Evolutionary conservation across 805 yeast genomes (phyloP).

Genomic region (Kuraishia molischiana): DNA sequence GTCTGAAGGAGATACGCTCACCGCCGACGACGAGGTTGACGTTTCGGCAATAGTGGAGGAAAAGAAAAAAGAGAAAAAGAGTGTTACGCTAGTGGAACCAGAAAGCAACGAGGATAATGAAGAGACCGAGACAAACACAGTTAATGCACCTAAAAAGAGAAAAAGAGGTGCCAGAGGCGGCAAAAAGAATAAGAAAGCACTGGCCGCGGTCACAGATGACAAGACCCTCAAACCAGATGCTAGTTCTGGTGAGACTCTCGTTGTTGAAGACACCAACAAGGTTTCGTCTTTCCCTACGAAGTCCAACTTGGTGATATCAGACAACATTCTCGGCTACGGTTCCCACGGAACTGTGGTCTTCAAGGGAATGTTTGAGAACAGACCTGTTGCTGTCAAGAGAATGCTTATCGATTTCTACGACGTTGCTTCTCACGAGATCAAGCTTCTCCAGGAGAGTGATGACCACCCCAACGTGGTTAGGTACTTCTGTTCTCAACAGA

Average conservation of each 20-base stretch:
- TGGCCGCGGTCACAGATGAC: neutral
- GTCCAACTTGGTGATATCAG: slow-evolving; percentile 50
- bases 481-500: slow-evolving; percentile 87
- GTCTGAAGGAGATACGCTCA: slow-evolving; percentile 1
- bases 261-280: neutral
- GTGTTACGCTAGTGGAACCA: slow-evolving; percentile 2
- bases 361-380: slow-evolving; percentile 78
- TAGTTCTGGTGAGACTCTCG: too few species aligned
- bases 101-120: slow-evolving; percentile 1
- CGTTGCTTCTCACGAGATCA: slow-evolving; percentile 86
- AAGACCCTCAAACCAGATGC: neutral
- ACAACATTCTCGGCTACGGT: slow-evolving; percentile 83
- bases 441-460: slow-evolving; percentile 83
- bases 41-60: neutral
- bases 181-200: slow-evolving; percentile 36
- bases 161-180: slow-evolving; percentile 88
- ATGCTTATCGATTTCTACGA: slow-evolving; percentile 92
- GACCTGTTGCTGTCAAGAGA: slow-evolving; percentile 94
- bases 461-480: slow-evolving; percentile 94
- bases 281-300: neutral
- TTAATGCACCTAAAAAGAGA: slow-evolving; percentile 38
- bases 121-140: neutral
- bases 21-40: slow-evolving; percentile 1
- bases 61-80: neutral
- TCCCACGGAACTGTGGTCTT: slow-evolving; percentile 95